Evolutionary conservation across 2,329 filamentous ascomycete species (phyloP).

Genomic region (Apiospora saccharicola): DNA sequence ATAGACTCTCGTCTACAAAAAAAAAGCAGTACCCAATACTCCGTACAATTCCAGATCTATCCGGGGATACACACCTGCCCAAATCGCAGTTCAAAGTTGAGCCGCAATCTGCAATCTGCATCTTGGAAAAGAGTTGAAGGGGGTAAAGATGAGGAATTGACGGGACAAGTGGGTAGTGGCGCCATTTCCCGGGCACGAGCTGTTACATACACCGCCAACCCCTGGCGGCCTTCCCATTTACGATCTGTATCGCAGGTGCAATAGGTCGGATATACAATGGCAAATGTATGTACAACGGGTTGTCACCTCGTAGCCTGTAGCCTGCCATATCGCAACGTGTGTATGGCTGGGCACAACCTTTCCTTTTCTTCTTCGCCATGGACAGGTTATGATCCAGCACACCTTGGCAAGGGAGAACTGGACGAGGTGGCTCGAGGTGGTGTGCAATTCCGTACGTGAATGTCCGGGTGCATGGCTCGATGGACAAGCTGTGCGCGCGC

Average conservation of each 20-base stretch:
- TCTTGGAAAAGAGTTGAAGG: not conserved
- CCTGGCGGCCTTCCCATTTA: not conserved
- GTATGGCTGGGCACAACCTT: not conserved
- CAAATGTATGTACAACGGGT: not conserved
- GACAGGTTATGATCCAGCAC: not conserved
- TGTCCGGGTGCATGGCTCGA: not conserved
- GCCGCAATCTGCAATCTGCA: slow-evolving; percentile 14
- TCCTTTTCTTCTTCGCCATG: not conserved
- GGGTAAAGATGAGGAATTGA: not conserved
- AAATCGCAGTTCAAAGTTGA: not conserved
- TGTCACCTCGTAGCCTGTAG: not conserved
- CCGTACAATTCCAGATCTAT: not conserved
- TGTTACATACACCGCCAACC: slow-evolving; percentile 18
- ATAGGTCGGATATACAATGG: not conserved
- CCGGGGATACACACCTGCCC: not conserved
- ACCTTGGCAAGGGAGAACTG: not conserved
- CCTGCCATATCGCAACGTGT: not conserved
- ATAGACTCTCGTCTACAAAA: too few species aligned
- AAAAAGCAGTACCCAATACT: too few species aligned
- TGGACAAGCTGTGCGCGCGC: not conserved
- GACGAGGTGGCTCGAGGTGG: not conserved
- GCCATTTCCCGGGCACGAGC: slow-evolving; percentile 24
- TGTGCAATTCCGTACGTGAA: not conserved
- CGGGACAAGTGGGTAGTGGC: slow-evolving; percentile 27
- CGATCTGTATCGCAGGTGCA: not conserved